Conservation (phyloP, 2,329 filamentous ascomycete species). For the Kalmusia sp. region DNA sequence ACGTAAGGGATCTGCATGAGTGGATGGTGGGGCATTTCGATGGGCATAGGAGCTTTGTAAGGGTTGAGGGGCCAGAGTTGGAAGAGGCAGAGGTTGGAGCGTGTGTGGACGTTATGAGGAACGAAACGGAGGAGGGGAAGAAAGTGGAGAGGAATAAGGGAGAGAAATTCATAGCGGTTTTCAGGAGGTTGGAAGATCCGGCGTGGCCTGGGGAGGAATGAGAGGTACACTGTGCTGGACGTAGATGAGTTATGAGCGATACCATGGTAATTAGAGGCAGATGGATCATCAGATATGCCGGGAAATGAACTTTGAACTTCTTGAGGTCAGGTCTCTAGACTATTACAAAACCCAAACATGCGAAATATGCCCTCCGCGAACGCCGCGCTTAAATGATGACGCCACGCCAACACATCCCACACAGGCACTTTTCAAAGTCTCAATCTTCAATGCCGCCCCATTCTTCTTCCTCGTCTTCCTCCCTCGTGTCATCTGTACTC, state of each 20-base stretch:
- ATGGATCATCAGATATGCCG: too few relatives aligned
- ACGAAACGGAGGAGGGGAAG: slow-evolving; percentile 95
- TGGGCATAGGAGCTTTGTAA: slow-evolving; percentile 78
- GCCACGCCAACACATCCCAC: not conserved
- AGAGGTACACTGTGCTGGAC: not conserved
- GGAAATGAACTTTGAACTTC: too few relatives aligned
- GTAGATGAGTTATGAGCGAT: not conserved
- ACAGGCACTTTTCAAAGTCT: slow-evolving; percentile 25
- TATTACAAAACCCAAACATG: slow-evolving; percentile 5
- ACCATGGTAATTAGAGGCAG: not conserved
- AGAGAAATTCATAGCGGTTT: slow-evolving; percentile 89
- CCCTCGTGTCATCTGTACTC: slow-evolving; percentile 36
- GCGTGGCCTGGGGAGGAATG: slow-evolving; percentile 63
- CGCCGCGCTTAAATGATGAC: slow-evolving; percentile 36
- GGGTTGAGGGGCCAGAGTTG: slow-evolving; percentile 68
- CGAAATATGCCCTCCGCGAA: slow-evolving; percentile 70
- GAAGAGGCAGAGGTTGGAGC: slow-evolving; percentile 74
- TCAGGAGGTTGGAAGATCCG: slow-evolving; percentile 80
- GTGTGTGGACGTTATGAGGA: slow-evolving; percentile 76
- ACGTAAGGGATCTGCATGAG: slow-evolving; percentile 89
- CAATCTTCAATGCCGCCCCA: slow-evolving; percentile 75
- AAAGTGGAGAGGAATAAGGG: slow-evolving; percentile 93
- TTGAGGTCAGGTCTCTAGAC: slow-evolving; percentile 12
- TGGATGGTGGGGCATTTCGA: slow-evolving; percentile 94
- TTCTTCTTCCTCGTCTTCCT: slow-evolving; percentile 59